phyloP scores from a whole-genome alignment of 345 rosid species.

The Hevea brasiliensis region DNA sequence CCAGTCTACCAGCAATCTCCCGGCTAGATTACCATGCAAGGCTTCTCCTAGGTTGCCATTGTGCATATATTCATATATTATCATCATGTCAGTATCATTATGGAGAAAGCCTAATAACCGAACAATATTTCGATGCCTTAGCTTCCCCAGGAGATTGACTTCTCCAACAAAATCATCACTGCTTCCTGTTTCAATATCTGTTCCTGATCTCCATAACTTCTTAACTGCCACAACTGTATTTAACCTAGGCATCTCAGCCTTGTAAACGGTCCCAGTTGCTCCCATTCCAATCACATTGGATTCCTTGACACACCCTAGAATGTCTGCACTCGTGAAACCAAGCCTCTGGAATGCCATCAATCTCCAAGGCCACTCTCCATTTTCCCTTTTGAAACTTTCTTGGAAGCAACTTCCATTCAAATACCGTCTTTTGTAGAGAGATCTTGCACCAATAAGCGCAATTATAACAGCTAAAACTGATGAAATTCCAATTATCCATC shows the following conservation, averaged over 20 bases:
- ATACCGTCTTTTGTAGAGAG: slow-evolving; percentile 56
- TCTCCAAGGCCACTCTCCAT: slow-evolving; percentile 90
- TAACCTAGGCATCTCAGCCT: slow-evolving; percentile 60
- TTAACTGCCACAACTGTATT: slow-evolving; percentile 71
- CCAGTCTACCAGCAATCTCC: slow-evolving; percentile 74
- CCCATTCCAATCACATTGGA: slow-evolving; percentile 88
- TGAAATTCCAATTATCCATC: slow-evolving; percentile 68
- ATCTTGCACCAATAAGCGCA: slow-evolving; percentile 38
- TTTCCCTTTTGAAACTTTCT: slow-evolving; percentile 46
- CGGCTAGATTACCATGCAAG: slow-evolving; percentile 71
- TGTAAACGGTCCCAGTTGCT: slow-evolving; percentile 85
- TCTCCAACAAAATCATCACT: slow-evolving; percentile 73
- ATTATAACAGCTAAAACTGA: slow-evolving; percentile 54
- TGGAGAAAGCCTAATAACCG: slow-evolving; percentile 74
- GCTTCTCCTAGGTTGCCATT: slow-evolving; percentile 86
- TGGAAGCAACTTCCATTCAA: slow-evolving; percentile 50
- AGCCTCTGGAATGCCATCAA: slow-evolving; percentile 88
- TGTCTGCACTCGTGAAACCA: slow-evolving; percentile 71
- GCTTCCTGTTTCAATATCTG: slow-evolving; percentile 59
- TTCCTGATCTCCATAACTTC: slow-evolving; percentile 75
- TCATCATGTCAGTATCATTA: slow-evolving; percentile 70
- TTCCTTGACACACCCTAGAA: slow-evolving; percentile 70
- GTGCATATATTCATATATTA: slow-evolving; percentile 80
- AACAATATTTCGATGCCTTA: slow-evolving; percentile 88
- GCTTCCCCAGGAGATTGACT: slow-evolving; percentile 77